Percentiles rank a stretch among this genome's conserved stretches.
These are phyloP conservation scores for Psilocybe tampanensis DNA, from an alignment of 768 basidiomycete genomes.

Conservation along the genomic window DNA sequence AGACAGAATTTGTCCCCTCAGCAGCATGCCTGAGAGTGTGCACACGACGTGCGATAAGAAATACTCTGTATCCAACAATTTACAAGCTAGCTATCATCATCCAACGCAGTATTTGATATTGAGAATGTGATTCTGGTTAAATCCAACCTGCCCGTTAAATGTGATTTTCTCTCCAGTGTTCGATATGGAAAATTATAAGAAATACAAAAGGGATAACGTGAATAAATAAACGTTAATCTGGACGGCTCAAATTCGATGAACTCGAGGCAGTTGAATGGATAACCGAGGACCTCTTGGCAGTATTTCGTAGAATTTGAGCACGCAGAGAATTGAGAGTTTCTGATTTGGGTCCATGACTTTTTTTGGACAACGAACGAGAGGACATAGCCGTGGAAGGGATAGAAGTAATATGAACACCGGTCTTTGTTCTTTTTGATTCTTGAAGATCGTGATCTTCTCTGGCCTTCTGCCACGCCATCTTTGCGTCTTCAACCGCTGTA, in stretches of 20 bases:
- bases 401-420: constrained; percentile 30
- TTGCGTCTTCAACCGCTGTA: constrained; percentile 60
- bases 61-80: no score
- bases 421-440: constrained; percentile 51
- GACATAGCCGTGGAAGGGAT: constrained; percentile 21
- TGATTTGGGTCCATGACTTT: constrained; percentile 13
- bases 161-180: background rate
- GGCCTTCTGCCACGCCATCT: constrained; percentile 60
- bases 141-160: no score
- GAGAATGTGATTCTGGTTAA: no score
- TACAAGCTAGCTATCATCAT: no score
- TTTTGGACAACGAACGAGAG: background rate
- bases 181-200: background rate
- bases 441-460: constrained; percentile 46
- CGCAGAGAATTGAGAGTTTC: constrained; percentile 42
- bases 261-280: background rate
- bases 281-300: constrained; percentile 34
- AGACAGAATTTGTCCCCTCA: no score
- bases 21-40: no score
- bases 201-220: background rate
- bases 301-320: constrained; percentile 60
- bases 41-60: no score
- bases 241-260: background rate
- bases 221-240: background rate
- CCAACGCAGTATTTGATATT: no score